Evolutionary conservation across 1,139 yeast genomes (phyloP).

Genomic region (Casaregolazyma suthepensis): DNA sequence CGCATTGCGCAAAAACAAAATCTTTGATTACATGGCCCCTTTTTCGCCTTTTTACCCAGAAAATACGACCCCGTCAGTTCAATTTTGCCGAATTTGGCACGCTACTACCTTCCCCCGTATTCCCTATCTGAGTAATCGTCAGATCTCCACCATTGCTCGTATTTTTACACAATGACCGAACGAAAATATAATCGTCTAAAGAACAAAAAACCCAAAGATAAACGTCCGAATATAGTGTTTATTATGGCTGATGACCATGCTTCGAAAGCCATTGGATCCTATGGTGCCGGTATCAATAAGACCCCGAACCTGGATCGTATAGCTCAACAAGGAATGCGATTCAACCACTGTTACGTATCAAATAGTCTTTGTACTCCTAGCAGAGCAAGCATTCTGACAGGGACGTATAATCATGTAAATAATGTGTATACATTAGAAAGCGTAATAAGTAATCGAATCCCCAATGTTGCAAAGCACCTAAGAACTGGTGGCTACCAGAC

Average conservation of each 20-base stretch:
- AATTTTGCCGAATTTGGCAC: background rate
- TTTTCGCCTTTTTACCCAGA: background rate
- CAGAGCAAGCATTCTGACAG: constrained; percentile 11
- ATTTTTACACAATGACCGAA: background rate
- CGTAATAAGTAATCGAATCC: constrained; percentile 46
- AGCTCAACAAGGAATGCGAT: constrained; percentile 11
- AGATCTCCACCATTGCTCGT: background rate
- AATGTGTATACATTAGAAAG: constrained; percentile 29
- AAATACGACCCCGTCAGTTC: background rate
- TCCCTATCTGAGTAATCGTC: background rate
- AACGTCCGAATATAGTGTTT: constrained; percentile 10
- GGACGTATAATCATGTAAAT: constrained; percentile 15
- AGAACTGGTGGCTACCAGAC: constrained; percentile 46
- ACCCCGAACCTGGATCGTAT: constrained; percentile 12
- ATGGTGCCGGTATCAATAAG: constrained; percentile 9
- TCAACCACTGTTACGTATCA: constrained; percentile 12
- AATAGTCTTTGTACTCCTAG: constrained; percentile 13
- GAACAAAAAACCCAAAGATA: background rate
- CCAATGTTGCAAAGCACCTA: constrained; percentile 47
- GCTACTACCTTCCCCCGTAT: background rate
- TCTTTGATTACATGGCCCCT: background rate
- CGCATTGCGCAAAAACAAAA: background rate
- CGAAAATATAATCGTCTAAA: background rate
- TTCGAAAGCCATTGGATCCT: constrained; percentile 10
- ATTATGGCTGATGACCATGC: constrained; percentile 14